A percentile compares a stretch with the other conserved stretches of the same genome.
Conservation (phyloP, 2,329 filamentous ascomycete genomes). For the Geosmithia flava region DNA sequence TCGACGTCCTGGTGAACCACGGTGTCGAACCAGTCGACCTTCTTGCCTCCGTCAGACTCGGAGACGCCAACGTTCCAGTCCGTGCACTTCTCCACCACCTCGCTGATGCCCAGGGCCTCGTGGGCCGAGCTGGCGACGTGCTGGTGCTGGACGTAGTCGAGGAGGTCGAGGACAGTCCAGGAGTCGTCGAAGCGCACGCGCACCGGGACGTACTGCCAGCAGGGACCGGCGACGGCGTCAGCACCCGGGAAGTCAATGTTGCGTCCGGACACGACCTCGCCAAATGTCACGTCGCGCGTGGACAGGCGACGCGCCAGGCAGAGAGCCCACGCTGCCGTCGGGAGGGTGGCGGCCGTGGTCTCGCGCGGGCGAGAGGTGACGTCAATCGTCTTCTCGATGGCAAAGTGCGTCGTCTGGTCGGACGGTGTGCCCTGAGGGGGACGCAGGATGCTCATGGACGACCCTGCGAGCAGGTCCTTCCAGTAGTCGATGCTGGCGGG, state of each 20-base stretch:
- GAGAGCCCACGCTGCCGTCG: slow-evolving; percentile 56
- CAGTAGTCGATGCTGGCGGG: slow-evolving; percentile 47
- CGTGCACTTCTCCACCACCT: slow-evolving; percentile 36
- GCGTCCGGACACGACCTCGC: slow-evolving; percentile 53
- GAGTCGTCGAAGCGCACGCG: slow-evolving; percentile 39
- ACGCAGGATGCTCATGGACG: slow-evolving; percentile 32
- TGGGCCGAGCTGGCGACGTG: slow-evolving; percentile 42
- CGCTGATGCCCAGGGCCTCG: slow-evolving; percentile 39
- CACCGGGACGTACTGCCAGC: slow-evolving; percentile 55
- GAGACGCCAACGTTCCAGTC: slow-evolving; percentile 23
- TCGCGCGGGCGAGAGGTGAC: slow-evolving; percentile 35
- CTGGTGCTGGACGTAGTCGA: slow-evolving; percentile 41
- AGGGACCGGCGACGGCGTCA: slow-evolving; percentile 49
- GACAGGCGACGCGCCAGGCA: slow-evolving; percentile 42
- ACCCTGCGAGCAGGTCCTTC: slow-evolving; percentile 42
- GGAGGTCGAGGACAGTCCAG: slow-evolving; percentile 39
- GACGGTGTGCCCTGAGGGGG: slow-evolving; percentile 20
- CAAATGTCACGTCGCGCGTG: slow-evolving; percentile 48
- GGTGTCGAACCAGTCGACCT: slow-evolving; percentile 35
- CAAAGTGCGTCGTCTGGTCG: slow-evolving; percentile 22
- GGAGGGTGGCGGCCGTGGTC: slow-evolving; percentile 50
- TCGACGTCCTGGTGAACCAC: slow-evolving; percentile 48
- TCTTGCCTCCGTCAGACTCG: slow-evolving; percentile 45
- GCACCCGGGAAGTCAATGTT: slow-evolving; percentile 42
- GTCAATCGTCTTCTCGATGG: slow-evolving; percentile 27